phyloP scores from a whole-genome alignment of 371 early-diverging fungal species.

The Mucor sp. region DNA sequence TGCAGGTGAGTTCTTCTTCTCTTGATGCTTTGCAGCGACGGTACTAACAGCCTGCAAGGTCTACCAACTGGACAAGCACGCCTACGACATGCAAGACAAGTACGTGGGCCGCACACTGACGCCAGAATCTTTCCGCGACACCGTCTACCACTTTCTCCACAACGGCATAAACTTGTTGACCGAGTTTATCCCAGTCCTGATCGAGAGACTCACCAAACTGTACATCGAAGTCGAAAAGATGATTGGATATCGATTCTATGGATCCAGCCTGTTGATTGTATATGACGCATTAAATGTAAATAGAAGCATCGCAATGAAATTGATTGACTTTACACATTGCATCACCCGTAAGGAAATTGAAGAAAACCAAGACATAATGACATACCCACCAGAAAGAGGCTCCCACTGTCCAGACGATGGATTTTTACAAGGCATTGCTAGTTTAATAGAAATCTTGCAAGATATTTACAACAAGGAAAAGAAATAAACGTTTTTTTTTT shows the following conservation, averaged over 20 bases:
- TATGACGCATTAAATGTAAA: slow-evolving; percentile 29
- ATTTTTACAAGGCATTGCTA: slow-evolving; percentile 66
- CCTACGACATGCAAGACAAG: slow-evolving; percentile 79
- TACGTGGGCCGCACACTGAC: slow-evolving; percentile 86
- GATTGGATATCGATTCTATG: slow-evolving; percentile 87
- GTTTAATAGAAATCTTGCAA: slow-evolving; percentile 62
- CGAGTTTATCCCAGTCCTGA: slow-evolving; percentile 74
- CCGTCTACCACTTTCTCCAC: slow-evolving; percentile 76
- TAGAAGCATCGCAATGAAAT: slow-evolving; percentile 61
- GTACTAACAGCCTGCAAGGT: slow-evolving; percentile 4
- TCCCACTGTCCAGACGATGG: slow-evolving; percentile 66
- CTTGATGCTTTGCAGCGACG: background rate
- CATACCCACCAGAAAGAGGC: slow-evolving; percentile 60
- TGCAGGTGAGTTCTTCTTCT: slow-evolving; percentile 68
- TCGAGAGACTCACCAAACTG: slow-evolving; percentile 68
- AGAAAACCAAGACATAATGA: slow-evolving; percentile 25
- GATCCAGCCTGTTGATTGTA: slow-evolving; percentile 71
- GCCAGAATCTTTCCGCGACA: slow-evolving; percentile 69
- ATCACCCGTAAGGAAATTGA: slow-evolving; percentile 26
- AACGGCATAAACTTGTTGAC: slow-evolving; percentile 65
- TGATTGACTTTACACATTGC: slow-evolving; percentile 93
- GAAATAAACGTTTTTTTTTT: background rate
- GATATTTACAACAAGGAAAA: slow-evolving; percentile 40
- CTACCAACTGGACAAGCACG: slow-evolving; percentile 17
- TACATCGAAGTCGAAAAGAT: slow-evolving; percentile 67